Conservation (phyloP, 345 rosid species). For the Euphorbia tirucalli region DNA sequence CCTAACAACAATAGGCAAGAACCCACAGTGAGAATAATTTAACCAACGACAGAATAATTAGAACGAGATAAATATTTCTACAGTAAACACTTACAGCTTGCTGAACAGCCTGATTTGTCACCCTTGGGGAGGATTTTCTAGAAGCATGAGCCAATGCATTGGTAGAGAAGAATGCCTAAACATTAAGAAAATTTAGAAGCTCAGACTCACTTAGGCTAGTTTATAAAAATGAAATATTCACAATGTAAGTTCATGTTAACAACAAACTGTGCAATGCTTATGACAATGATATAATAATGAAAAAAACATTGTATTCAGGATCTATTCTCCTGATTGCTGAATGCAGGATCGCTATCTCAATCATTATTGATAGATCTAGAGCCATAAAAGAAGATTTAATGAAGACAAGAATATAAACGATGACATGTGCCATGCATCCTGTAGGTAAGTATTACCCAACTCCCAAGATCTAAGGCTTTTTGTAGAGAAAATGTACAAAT, state of each 20-base stretch:
- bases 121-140: constrained; percentile 88
- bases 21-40: not conserved
- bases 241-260: not conserved
- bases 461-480: not conserved
- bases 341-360: not conserved
- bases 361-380: not conserved
- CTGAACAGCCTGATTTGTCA: constrained; percentile 86
- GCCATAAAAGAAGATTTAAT: not conserved
- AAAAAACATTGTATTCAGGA: not conserved
- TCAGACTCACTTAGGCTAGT: not conserved
- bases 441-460: not conserved
- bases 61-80: not conserved
- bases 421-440: not conserved
- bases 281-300: not conserved
- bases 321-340: not conserved
- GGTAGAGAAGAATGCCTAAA: constrained; percentile 67
- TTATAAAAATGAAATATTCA: not conserved
- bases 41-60: not conserved
- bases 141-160: constrained; percentile 84
- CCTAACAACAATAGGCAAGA: constrained; percentile 42
- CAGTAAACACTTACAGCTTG: constrained; percentile 66
- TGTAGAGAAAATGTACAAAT: not conserved
- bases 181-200: not conserved
- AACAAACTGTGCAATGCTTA: not conserved
- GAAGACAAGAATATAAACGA: not conserved